These are phyloP conservation scores for Eremothecium coryli DNA, from an alignment of 1,139 yeast genomes.

Conservation along the genomic window DNA sequence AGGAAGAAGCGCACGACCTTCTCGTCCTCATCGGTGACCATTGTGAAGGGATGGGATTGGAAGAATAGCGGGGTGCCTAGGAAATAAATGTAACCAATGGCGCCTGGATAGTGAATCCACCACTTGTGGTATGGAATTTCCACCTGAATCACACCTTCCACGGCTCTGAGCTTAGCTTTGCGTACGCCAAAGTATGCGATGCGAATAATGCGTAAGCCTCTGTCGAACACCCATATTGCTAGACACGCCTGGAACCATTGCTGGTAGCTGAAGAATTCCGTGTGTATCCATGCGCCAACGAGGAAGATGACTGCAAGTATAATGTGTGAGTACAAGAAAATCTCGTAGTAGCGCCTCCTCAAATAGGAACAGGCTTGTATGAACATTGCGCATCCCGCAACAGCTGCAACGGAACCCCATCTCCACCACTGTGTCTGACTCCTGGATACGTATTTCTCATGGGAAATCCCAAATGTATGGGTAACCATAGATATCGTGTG, in stretches of 20 bases:
- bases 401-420: slow-evolving; percentile 48
- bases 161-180: slow-evolving; percentile 37
- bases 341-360: slow-evolving; percentile 50
- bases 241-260: slow-evolving; percentile 41
- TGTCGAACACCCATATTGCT: slow-evolving; percentile 57
- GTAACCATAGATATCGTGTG: slow-evolving; percentile 28
- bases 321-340: slow-evolving; percentile 49
- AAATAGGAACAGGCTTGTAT: slow-evolving; percentile 38
- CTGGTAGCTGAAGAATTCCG: slow-evolving; percentile 35
- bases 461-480: slow-evolving; percentile 10
- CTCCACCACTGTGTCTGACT: slow-evolving; percentile 30
- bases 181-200: slow-evolving; percentile 38
- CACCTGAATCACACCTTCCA: slow-evolving; percentile 18
- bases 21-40: slow-evolving; percentile 32
- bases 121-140: slow-evolving; percentile 32
- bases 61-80: slow-evolving; percentile 44
- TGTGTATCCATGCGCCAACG: slow-evolving; percentile 51
- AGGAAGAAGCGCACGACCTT: slow-evolving; percentile 36
- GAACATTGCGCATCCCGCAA: slow-evolving; percentile 36
- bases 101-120: slow-evolving; percentile 48
- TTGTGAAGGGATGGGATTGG: slow-evolving; percentile 64
- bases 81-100: slow-evolving; percentile 51
- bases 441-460: slow-evolving; percentile 31
- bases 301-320: slow-evolving; percentile 45
- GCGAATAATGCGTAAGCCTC: slow-evolving; percentile 42